phyloP scores from a whole-genome alignment of 2,329 filamentous ascomycete species.

The Venturia aucupariae region DNA sequence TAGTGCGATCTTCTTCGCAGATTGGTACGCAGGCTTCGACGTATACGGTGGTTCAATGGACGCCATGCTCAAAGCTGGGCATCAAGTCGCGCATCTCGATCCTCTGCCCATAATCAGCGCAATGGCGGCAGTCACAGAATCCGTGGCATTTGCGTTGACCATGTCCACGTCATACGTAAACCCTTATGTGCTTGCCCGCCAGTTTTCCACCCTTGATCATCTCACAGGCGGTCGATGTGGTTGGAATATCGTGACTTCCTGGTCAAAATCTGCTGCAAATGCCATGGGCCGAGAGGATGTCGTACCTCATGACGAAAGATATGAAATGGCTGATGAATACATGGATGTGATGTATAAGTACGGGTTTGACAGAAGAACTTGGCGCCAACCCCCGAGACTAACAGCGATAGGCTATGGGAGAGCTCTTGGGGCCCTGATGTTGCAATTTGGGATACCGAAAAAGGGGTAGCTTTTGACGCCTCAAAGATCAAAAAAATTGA shows the following conservation, averaged over 20 bases:
- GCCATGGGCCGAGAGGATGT: background rate
- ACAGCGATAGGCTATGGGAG: background rate
- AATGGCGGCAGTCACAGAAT: background rate
- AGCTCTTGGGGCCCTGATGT: background rate
- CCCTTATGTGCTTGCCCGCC: slow-evolving; percentile 3
- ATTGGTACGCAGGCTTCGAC: slow-evolving; percentile 14
- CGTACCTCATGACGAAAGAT: background rate
- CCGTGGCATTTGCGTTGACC: background rate
- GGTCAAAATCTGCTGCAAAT: background rate
- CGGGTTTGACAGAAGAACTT: background rate
- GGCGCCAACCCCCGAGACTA: background rate
- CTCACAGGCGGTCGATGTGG: background rate
- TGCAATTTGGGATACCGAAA: background rate
- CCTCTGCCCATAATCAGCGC: background rate
- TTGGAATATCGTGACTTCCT: background rate
- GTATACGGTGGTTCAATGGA: background rate
- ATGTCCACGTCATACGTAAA: background rate
- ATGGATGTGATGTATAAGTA: slow-evolving; percentile 8
- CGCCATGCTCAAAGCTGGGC: background rate
- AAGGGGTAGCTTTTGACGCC: background rate
- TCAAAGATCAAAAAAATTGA: background rate
- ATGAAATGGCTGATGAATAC: background rate
- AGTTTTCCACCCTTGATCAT: slow-evolving; percentile 3
- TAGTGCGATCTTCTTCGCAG: slow-evolving; percentile 14
- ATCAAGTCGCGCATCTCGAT: slow-evolving; percentile 2